phyloP scores from a whole-genome alignment of 1,284 basidiomycete species.

The Laetiporus sulphureus region DNA sequence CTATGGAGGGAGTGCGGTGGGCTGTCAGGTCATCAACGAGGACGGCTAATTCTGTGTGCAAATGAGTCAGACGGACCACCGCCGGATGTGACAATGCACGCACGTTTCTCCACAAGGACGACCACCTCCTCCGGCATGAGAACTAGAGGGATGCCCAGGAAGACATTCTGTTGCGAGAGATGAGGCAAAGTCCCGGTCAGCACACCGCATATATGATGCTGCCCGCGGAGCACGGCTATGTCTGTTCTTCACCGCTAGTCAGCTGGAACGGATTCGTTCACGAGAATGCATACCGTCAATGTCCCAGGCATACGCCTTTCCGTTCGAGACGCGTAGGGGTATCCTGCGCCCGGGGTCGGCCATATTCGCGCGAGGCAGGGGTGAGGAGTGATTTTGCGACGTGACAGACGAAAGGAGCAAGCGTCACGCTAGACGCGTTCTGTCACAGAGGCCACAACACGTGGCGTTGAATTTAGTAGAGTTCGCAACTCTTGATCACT shows the following conservation, averaged over 20 bases:
- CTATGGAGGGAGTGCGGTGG: constrained; percentile 48
- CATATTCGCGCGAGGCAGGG: no score
- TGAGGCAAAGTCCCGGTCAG: constrained; percentile 90
- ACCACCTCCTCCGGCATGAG: constrained; percentile 92
- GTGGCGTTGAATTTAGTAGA: no score
- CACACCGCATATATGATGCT: constrained; percentile 81
- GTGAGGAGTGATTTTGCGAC: no score
- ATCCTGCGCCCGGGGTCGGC: no score
- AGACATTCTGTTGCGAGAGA: constrained; percentile 94
- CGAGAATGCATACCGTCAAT: constrained; percentile 49
- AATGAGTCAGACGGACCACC: constrained; percentile 6
- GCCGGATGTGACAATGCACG: constrained; percentile 10
- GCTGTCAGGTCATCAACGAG: constrained; percentile 71
- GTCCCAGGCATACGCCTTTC: constrained; percentile 73
- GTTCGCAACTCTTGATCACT: no score
- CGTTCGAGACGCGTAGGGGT: constrained; percentile 56
- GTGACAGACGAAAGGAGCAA: no score
- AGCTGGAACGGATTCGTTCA: no score
- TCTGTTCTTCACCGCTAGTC: constrained; percentile 47
- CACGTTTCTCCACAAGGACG: constrained; percentile 77
- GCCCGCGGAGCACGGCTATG: constrained; percentile 68
- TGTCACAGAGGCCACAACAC: no score
- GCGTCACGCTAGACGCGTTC: no score
- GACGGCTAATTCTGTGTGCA: constrained; percentile 60
- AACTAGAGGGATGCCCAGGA: constrained; percentile 85